phyloP scores from a whole-genome alignment of 2,329 filamentous ascomycete species.

The Chaetomiaceae sp. region DNA sequence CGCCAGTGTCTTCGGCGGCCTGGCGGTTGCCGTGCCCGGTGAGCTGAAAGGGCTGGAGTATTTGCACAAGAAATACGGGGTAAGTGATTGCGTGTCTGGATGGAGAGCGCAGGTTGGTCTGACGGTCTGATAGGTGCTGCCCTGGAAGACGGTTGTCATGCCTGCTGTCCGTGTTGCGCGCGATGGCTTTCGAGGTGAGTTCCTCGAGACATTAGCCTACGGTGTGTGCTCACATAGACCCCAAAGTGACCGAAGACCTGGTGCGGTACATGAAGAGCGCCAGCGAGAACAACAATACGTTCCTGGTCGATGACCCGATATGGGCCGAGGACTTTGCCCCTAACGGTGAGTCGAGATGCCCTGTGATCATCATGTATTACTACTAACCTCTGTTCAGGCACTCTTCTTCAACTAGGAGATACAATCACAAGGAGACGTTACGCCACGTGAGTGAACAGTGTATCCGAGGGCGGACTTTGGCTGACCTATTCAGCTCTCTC shows the following conservation, averaged over 20 bases:
- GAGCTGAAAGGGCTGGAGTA: constrained; percentile 76
- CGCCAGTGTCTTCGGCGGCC: constrained; percentile 65
- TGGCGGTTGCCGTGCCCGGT: constrained; percentile 68
- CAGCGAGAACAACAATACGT: constrained; percentile 43
- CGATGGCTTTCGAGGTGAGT: constrained; percentile 58
- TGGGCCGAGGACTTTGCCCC: constrained; percentile 91
- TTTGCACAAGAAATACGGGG: constrained; percentile 68
- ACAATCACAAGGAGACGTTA: constrained; percentile 77
- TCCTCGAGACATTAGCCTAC: background rate
- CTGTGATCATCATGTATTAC: background rate
- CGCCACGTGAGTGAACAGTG: constrained; percentile 46
- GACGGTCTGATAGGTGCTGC: constrained; percentile 36
- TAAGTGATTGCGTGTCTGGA: constrained; percentile 29
- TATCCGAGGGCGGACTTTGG: no score
- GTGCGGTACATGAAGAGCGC: constrained; percentile 65
- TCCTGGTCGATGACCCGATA: constrained; percentile 67
- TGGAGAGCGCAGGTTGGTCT: background rate
- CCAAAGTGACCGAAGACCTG: constrained; percentile 64
- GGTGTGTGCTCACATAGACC: constrained; percentile 26
- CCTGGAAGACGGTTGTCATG: constrained; percentile 67
- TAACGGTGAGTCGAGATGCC: constrained; percentile 45
- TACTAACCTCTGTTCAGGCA: constrained; percentile 40
- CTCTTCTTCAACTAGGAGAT: constrained; percentile 66
- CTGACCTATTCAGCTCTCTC: constrained; percentile 48
- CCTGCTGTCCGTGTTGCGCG: constrained; percentile 72